Percentiles rank a stretch among this genome's conserved stretches.
phyloP scores from a whole-genome alignment of 2,329 filamentous ascomycete genomes.

The Exophiala calicioides region DNA sequence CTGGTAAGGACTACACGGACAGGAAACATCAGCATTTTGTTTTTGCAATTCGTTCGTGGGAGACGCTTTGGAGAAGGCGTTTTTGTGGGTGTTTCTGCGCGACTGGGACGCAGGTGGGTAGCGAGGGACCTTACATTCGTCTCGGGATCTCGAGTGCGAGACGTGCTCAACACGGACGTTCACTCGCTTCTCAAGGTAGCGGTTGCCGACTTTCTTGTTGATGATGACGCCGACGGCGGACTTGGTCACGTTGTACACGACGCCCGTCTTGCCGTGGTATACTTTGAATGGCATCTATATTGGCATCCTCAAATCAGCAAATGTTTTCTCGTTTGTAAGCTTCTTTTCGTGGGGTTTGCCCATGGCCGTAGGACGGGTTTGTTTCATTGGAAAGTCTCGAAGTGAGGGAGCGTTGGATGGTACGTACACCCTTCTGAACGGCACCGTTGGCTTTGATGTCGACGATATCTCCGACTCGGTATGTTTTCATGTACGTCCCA shows the following conservation, averaged over 20 bases:
- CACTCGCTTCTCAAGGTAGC: conserved; percentile 99
- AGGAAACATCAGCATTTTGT: conserved; percentile 1
- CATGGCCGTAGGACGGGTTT: background rate
- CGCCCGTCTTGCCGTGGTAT: conserved; percentile 98
- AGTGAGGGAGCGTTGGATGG: conserved; percentile 44
- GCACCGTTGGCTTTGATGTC: conserved; percentile 99
- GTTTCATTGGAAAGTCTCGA: background rate
- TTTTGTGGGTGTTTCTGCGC: background rate
- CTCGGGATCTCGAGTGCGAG: conserved; percentile 87
- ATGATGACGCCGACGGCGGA: conserved; percentile 96
- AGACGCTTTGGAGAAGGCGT: background rate
- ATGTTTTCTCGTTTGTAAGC: too few species aligned
- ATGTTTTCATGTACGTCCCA: conserved; percentile 78
- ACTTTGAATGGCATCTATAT: conserved; percentile 95
- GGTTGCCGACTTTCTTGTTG: conserved; percentile 99
- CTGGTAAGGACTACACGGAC: conserved; percentile 68
- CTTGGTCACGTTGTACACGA: conserved; percentile 99
- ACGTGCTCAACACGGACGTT: conserved; percentile 99
- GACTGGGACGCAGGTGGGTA: too few species aligned
- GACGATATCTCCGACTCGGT: conserved; percentile 94
- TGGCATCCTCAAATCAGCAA: too few species aligned
- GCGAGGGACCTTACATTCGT: conserved; percentile 74
- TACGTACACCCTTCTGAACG: conserved; percentile 78
- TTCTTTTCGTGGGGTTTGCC: background rate
- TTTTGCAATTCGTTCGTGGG: background rate